Conservation (phyloP, 768 basidiomycete species). For the Amanita polypyramis region DNA sequence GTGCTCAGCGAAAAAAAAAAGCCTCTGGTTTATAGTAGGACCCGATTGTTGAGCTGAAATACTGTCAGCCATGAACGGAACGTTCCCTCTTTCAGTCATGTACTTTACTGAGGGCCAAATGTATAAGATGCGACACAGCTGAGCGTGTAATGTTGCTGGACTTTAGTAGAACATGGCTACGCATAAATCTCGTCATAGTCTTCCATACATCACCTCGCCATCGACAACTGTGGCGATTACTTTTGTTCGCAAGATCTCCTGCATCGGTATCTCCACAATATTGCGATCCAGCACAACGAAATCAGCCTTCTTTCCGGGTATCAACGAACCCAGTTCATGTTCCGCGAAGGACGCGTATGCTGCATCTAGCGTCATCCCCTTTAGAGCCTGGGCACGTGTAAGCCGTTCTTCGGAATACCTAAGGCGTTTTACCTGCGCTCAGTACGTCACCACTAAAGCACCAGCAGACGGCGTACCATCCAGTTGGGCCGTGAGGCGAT, state of each 20-base stretch:
- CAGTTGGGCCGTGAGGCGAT: conserved; percentile 74
- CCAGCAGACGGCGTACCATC: conserved; percentile 49
- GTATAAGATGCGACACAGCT: too few relatives aligned
- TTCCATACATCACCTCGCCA: conserved; percentile 57
- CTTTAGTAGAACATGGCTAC: too few relatives aligned
- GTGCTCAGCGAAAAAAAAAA: too few relatives aligned
- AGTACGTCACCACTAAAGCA: background rate
- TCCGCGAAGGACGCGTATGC: conserved; percentile 85
- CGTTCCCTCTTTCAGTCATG: too few relatives aligned
- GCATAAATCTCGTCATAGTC: conserved; percentile 8
- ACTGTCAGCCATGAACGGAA: too few relatives aligned
- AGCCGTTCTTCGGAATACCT: conserved; percentile 76
- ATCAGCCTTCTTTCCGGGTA: conserved; percentile 75
- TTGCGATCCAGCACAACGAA: conserved; percentile 77
- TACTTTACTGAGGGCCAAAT: too few relatives aligned
- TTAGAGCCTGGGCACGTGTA: conserved; percentile 72
- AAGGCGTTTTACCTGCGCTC: background rate
- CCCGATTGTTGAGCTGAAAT: too few relatives aligned
- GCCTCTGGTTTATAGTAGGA: too few relatives aligned
- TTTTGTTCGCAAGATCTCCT: conserved; percentile 54
- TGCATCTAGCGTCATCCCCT: conserved; percentile 84
- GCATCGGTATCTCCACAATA: conserved; percentile 54
- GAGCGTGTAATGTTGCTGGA: too few relatives aligned
- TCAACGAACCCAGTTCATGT: conserved; percentile 58
- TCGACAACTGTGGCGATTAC: conserved; percentile 71